Percentiles rank a stretch among this genome's conserved stretches.
Evolutionary conservation across 352 stramenopile genomes (phyloP).

Genomic region (Hyaloperonospora brassicae): DNA sequence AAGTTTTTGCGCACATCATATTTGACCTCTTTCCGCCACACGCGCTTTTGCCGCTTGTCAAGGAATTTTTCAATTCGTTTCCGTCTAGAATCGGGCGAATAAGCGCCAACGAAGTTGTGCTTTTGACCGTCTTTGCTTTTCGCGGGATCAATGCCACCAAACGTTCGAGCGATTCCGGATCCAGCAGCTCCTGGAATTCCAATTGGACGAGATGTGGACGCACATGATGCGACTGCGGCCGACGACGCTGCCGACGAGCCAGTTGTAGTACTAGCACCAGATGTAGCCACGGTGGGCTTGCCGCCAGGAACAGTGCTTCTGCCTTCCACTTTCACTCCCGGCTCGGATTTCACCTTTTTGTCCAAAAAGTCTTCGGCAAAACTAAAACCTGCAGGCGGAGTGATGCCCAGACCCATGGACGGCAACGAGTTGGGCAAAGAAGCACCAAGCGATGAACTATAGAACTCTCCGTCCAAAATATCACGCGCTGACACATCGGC

Average conservation of each 20-base stretch:
- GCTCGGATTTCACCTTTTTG: constrained; percentile 56
- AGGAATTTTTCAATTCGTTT: constrained; percentile 92
- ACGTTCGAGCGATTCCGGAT: constrained; percentile 27
- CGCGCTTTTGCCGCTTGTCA: constrained; percentile 92
- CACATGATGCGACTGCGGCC: constrained; percentile 21
- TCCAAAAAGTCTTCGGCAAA: constrained; percentile 84
- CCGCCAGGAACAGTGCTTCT: constrained; percentile 18
- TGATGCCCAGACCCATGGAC: constrained; percentile 83
- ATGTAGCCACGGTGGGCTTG: constrained; percentile 6
- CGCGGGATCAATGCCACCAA: constrained; percentile 27
- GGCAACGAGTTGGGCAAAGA: constrained; percentile 79
- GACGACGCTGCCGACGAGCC: constrained; percentile 14
- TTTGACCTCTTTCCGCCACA: constrained; percentile 94
- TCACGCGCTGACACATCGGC: constrained; percentile 63
- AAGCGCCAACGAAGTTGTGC: constrained; percentile 89
- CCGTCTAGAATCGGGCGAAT: constrained; percentile 90
- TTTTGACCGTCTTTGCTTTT: constrained; percentile 61
- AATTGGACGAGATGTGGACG: constrained; percentile 71
- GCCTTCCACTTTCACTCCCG: constrained; percentile 30
- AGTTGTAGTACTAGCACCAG: background rate
- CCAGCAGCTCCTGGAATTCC: constrained; percentile 63
- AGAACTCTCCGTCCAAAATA: constrained; percentile 77
- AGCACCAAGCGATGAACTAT: constrained; percentile 73
- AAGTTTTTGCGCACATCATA: constrained; percentile 99
- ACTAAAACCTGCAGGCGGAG: constrained; percentile 69